Percentiles rank a stretch among this genome's conserved stretches.
Evolutionary conservation across 176 grass and related monocot species (phyloP).

Genomic region (Rhynchospora breviuscula): DNA sequence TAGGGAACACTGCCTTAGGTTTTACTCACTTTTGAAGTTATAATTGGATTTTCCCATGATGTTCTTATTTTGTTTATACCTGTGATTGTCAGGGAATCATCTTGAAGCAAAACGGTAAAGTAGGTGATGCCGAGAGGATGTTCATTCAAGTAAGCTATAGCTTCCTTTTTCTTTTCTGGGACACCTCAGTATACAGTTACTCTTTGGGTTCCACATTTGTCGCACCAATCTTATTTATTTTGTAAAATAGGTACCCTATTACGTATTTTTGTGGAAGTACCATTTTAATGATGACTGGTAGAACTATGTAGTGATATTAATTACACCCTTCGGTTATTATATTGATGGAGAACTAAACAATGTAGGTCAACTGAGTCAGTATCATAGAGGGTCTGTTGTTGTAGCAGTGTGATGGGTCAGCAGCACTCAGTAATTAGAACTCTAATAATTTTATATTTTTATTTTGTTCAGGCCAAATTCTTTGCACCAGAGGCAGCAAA

Average conservation of each 20-base stretch:
- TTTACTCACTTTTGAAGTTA: neutral
- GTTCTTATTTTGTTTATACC: slow-evolving; percentile 15
- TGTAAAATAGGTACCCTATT: neutral
- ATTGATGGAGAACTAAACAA: neutral
- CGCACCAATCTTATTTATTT: neutral
- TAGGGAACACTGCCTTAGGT: neutral
- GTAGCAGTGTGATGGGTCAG: neutral
- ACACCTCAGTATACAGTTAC: neutral
- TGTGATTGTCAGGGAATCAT: slow-evolving; percentile 57
- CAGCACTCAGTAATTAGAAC: neutral
- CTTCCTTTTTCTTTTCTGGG: slow-evolving; percentile 12
- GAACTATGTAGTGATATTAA: neutral
- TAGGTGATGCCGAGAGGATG: slow-evolving; percentile 90
- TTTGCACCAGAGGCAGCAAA: slow-evolving; percentile 71
- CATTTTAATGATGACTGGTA: neutral
- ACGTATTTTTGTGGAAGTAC: neutral
- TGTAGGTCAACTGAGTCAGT: neutral
- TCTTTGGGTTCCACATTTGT: neutral
- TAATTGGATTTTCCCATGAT: neutral
- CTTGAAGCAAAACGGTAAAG: slow-evolving; percentile 85
- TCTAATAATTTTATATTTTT: neutral
- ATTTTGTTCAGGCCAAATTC: slow-evolving; percentile 69
- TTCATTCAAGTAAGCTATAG: slow-evolving; percentile 72
- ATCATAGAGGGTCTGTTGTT: neutral
- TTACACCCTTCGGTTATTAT: neutral